Evolutionary conservation across 345 rosid genomes (phyloP), one percentile per base, ranked within the genome.

Genomic region (Melaleuca quinquenervia): DNA sequence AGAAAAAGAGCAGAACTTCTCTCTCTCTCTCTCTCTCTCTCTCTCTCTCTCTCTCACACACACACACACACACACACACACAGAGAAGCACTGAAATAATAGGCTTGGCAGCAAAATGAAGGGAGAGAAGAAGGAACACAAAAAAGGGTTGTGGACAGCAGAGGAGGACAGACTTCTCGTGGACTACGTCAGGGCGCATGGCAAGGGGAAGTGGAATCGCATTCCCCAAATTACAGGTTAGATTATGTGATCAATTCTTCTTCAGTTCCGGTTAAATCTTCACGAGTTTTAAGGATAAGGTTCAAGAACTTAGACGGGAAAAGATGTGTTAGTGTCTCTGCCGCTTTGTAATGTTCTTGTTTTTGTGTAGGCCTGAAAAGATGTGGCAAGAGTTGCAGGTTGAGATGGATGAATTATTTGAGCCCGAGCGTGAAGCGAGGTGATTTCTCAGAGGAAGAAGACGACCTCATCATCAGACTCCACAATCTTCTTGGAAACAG

Each of bases 161-260:
- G 85, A 70, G n/a, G 88, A 86, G 54, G 88, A 86, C 83, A 86
- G 53, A 27, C 85, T 86, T 32, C 88, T 86, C n/a, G 44, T 45
- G 74, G 88, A 83, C 82, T 83, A 83, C 84, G 88, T 86, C 32
- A 86, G 82, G 74, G 74, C 83, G 26, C 74, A 82, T 36, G 88
- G 85, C 27, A 84, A 86, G 74, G 88, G 88, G 53, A 86, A 82
- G 84, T 86, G 88, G 87, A 86, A 75, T 49, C 84, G 85, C 50
- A 58, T 86, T 62, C 70, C 88, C 26, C 83, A 56, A 82, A 56
- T 51, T 36, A 82, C 88, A 13, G 88, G 88, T 86, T 52, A 10
- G 45, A 36, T 11, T 49, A 29, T 27, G 6, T 50, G 27, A 50
- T 12, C 29, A 52, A 16, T 18, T 44, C 44, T 78, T 41, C 80